Percentiles rank a stretch among this genome's conserved stretches.
Conservation (phyloP, 2,329 filamentous ascomycete genomes). For the Whalleya microplaca region DNA sequence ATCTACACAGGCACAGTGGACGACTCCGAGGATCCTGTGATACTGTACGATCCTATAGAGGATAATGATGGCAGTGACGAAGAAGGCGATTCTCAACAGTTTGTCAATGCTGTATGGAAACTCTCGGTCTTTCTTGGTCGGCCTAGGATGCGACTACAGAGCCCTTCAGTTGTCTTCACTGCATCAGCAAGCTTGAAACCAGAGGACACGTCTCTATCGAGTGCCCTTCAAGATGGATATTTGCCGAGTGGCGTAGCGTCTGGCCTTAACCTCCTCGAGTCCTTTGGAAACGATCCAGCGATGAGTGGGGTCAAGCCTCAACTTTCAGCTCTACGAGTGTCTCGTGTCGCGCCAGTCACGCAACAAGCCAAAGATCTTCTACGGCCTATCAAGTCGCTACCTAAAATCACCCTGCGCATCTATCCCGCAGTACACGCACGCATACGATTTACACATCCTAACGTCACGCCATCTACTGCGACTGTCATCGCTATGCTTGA, state of each 20-base stretch:
- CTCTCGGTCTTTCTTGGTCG: slow-evolving; percentile 60
- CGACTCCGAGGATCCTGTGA: slow-evolving; percentile 53
- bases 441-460: slow-evolving; percentile 71
- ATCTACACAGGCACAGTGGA: slow-evolving; percentile 61
- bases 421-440: slow-evolving; percentile 73
- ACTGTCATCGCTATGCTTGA: slow-evolving; percentile 73
- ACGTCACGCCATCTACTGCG: slow-evolving; percentile 58
- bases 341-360: slow-evolving; percentile 71
- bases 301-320: slow-evolving; percentile 65
- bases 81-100: slow-evolving; percentile 38
- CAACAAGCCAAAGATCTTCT: slow-evolving; percentile 61
- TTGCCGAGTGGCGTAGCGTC: slow-evolving; percentile 70
- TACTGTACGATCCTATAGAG: slow-evolving; percentile 50
- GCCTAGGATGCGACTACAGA: slow-evolving; percentile 67
- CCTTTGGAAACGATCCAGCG: slow-evolving; percentile 68
- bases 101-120: slow-evolving; percentile 64
- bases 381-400: slow-evolving; percentile 66
- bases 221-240: slow-evolving; percentile 60
- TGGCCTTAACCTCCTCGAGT: slow-evolving; percentile 76
- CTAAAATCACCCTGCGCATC: slow-evolving; percentile 65
- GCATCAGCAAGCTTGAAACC: slow-evolving; percentile 65
- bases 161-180: slow-evolving; percentile 68
- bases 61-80: slow-evolving; percentile 29
- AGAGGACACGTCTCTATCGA: slow-evolving; percentile 45
- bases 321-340: slow-evolving; percentile 75